These are phyloP conservation scores for Trichoderma erinaceum DNA, from an alignment of 495 filamentous ascomycete genomes.

Conservation along the genomic window DNA sequence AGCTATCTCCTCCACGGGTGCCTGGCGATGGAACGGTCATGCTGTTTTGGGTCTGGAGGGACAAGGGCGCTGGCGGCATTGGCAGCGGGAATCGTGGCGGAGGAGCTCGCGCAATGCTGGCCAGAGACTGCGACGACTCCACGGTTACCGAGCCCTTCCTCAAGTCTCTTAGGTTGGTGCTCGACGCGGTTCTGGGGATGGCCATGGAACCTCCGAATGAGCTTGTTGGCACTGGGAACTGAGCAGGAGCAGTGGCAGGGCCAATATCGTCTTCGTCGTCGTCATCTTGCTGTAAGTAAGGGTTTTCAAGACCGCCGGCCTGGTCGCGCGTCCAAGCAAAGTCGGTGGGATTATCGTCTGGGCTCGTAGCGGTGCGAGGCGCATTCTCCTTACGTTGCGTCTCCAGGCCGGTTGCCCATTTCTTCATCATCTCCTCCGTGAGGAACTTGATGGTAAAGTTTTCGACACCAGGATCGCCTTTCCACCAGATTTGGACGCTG, in stretches of 20 bases:
- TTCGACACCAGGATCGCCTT: constrained; percentile 91
- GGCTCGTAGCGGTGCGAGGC: constrained; percentile 26
- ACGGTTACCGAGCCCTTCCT: constrained; percentile 73
- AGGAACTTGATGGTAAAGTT: constrained; percentile 90
- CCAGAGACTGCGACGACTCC: constrained; percentile 54
- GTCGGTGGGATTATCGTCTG: constrained; percentile 43
- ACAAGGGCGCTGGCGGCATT: constrained; percentile 51
- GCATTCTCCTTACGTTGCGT: constrained; percentile 51
- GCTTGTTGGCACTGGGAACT: constrained; percentile 12
- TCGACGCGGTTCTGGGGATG: constrained; percentile 74
- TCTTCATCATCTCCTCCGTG: constrained; percentile 86
- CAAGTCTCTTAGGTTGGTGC: constrained; percentile 58
- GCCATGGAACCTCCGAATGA: constrained; percentile 27
- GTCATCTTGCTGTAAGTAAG: constrained; percentile 72
- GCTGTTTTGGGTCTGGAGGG: constrained; percentile 64
- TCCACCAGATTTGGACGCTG: constrained; percentile 97
- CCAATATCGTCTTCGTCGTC: constrained; percentile 56
- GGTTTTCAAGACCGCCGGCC: constrained; percentile 59
- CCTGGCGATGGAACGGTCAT: constrained; percentile 36
- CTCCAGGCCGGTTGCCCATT: constrained; percentile 68
- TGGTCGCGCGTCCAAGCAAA: constrained; percentile 75
- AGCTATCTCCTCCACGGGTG: constrained; percentile 60
- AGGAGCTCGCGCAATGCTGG: constrained; percentile 44
- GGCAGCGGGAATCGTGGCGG: constrained; percentile 64
- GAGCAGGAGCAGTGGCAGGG: constrained; percentile 15